These are phyloP conservation scores for Neurospora sp. DNA, from an alignment of 495 filamentous ascomycete genomes.

Conservation along the genomic window DNA sequence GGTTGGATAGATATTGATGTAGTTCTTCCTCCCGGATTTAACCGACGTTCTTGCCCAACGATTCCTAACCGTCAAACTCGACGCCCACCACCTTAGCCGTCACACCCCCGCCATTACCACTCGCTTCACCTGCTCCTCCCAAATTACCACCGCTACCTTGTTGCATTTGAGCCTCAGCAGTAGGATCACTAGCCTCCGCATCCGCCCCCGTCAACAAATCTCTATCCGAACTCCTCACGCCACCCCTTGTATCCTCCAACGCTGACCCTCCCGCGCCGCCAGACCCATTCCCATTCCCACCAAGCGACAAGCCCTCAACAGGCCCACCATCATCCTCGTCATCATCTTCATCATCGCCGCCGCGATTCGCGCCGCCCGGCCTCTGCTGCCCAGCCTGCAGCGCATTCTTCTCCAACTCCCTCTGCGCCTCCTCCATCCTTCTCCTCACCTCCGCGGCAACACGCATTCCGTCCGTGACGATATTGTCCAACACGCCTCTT, in stretches of 20 bases:
- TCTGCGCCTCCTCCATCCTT: slow-evolving; percentile 87
- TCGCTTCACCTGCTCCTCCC: slow-evolving; percentile 9
- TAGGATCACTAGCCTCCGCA: slow-evolving; percentile 44
- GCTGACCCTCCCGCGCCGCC: slow-evolving; percentile 24
- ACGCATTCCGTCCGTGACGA: slow-evolving; percentile 91
- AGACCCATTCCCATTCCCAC: slow-evolving; percentile 2
- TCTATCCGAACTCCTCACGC: slow-evolving; percentile 59
- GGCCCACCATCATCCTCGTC: slow-evolving; percentile 41
- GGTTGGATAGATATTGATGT: background rate
- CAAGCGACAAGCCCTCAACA: slow-evolving; percentile 4
- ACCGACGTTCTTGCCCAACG: background rate
- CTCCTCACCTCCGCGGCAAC: slow-evolving; percentile 85
- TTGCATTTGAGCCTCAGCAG: slow-evolving; percentile 1
- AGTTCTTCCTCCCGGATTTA: background rate
- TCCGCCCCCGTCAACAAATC: slow-evolving; percentile 75
- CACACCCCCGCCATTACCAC: slow-evolving; percentile 8
- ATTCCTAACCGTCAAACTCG: slow-evolving; percentile 25
- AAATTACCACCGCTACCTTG: background rate
- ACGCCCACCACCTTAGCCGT: slow-evolving; percentile 25
- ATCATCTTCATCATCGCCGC: slow-evolving; percentile 66
- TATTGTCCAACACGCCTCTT: slow-evolving; percentile 88
- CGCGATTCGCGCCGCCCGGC: slow-evolving; percentile 16
- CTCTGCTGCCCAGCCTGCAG: slow-evolving; percentile 35
- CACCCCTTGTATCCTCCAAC: slow-evolving; percentile 42
- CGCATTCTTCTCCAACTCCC: slow-evolving; percentile 71